phyloP scores from a whole-genome alignment of 2,329 filamentous ascomycete genomes.

The Hypoxylon sp. region DNA sequence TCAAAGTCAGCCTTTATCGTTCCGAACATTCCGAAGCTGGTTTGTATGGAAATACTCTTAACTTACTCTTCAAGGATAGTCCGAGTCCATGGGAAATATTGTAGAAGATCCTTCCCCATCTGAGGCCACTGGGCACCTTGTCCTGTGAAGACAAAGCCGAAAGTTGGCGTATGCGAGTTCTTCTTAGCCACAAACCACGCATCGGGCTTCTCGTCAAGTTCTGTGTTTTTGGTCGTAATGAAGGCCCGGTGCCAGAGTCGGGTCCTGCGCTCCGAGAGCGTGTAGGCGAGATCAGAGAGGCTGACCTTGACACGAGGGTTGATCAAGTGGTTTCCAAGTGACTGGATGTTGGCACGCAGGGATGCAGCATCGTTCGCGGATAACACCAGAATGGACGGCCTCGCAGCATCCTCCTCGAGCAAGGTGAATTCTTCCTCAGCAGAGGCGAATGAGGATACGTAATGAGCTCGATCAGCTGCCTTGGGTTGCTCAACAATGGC shows the following conservation, averaged over 20 bases:
- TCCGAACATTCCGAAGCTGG: background rate
- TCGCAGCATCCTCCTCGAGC: background rate
- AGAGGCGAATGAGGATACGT: constrained; percentile 26
- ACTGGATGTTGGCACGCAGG: constrained; percentile 45
- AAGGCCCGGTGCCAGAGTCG: constrained; percentile 47
- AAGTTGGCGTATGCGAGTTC: background rate
- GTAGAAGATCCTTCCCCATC: constrained; percentile 44
- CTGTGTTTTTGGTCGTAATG: constrained; percentile 27
- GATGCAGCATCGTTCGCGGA: constrained; percentile 50
- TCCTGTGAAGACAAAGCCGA: constrained; percentile 47
- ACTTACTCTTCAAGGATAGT: constrained; percentile 29
- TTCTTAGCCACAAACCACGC: constrained; percentile 18
- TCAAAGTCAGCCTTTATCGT: background rate
- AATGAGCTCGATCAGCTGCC: background rate
- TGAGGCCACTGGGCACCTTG: constrained; percentile 49
- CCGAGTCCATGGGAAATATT: constrained; percentile 18
- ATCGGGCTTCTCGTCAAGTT: constrained; percentile 5
- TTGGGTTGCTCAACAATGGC: constrained; percentile 44
- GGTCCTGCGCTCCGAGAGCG: constrained; percentile 48
- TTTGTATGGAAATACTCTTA: background rate
- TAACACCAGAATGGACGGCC: constrained; percentile 36
- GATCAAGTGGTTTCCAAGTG: constrained; percentile 47
- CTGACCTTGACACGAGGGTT: constrained; percentile 48
- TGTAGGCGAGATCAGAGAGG: constrained; percentile 51
- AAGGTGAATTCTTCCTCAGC: constrained; percentile 13